Conservation (phyloP, 345 rosid species). For the Lepidium africanum region DNA sequence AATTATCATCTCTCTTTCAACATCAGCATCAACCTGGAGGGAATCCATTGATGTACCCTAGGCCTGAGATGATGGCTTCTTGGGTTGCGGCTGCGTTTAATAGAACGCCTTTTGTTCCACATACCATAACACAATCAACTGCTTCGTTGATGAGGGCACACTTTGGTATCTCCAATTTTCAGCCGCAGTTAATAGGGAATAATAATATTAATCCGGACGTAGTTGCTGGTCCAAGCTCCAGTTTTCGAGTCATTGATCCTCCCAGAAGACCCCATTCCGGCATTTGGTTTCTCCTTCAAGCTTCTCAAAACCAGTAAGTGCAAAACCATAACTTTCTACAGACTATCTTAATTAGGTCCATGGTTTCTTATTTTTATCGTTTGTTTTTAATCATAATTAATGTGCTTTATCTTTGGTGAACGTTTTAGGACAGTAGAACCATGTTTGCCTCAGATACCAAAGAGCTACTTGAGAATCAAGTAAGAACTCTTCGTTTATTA, state of each 20-base stretch:
- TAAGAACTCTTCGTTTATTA: conserved; percentile 21
- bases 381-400: neutral
- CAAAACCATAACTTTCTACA: neutral
- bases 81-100: conserved; percentile 38
- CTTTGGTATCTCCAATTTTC: conserved; percentile 49
- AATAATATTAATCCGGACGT: conserved; percentile 32
- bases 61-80: conserved; percentile 35
- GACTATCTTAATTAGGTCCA: neutral
- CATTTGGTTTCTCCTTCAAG: conserved; percentile 90
- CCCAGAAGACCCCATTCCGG: conserved; percentile 79
- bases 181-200: conserved; percentile 30
- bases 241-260: conserved; percentile 69
- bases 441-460: conserved; percentile 85
- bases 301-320: conserved; percentile 92
- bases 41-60: conserved; percentile 36
- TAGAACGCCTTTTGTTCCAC: conserved; percentile 40
- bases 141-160: conserved; percentile 48
- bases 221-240: conserved; percentile 55
- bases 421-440: conserved; percentile 53
- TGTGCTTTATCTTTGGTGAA: neutral
- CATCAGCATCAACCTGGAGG: conserved; percentile 35
- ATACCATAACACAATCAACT: conserved; percentile 33
- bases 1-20: conserved; percentile 10
- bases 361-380: neutral
- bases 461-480: conserved; percentile 99